Conservation (phyloP, 345 rosid species). For the Rhizophora apiculata region DNA sequence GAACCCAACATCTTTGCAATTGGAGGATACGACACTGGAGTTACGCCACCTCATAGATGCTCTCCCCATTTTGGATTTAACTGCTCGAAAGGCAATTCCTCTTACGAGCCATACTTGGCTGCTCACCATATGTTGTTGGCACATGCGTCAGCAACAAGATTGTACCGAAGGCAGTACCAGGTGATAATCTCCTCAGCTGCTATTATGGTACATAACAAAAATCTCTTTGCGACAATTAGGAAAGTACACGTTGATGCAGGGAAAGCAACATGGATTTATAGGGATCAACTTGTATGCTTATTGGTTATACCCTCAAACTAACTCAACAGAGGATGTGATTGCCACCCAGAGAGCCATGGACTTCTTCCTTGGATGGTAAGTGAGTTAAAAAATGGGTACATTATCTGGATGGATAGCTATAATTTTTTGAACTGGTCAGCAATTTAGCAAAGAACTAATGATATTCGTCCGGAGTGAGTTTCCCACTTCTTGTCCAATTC, state of each 20-base stretch:
- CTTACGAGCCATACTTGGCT: conserved; percentile 62
- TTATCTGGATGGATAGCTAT: too few relatives aligned
- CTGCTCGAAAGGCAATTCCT: conserved; percentile 52
- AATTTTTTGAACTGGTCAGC: neutral
- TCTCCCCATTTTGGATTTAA: conserved; percentile 27
- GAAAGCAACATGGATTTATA: too few relatives aligned
- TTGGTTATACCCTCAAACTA: too few relatives aligned
- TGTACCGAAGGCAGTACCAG: conserved; percentile 53
- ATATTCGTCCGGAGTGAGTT: too few relatives aligned
- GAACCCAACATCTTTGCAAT: conserved; percentile 53
- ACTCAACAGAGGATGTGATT: conserved; percentile 29
- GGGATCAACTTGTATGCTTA: too few relatives aligned
- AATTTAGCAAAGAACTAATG: too few relatives aligned
- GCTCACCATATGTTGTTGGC: conserved; percentile 64
- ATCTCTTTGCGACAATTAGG: too few relatives aligned
- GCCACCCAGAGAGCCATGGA: conserved; percentile 43
- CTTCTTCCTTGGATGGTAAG: conserved; percentile 44
- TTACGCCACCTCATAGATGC: conserved; percentile 40
- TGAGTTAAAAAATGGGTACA: too few relatives aligned
- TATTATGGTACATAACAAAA: too few relatives aligned
- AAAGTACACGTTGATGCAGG: too few relatives aligned
- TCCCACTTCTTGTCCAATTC: too few relatives aligned
- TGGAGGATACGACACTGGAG: conserved; percentile 34
- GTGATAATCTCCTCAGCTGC: too few relatives aligned
- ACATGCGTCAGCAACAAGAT: conserved; percentile 59